Evolutionary conservation across 495 filamentous ascomycete species (phyloP), one percentile per base, ranked within the genome.

Genomic region (Trichoderma virens): DNA sequence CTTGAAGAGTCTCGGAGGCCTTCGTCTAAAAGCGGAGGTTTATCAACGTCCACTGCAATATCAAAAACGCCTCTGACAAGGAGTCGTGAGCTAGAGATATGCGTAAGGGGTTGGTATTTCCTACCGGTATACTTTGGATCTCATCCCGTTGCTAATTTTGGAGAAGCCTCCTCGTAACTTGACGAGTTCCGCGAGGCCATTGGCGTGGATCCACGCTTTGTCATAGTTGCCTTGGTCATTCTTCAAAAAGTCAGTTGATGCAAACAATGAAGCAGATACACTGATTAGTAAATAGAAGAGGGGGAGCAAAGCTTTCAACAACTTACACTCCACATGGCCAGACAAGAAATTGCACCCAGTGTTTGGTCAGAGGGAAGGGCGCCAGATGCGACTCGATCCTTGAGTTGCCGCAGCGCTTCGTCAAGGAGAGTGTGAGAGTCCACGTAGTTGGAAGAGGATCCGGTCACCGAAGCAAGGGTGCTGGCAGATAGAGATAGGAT

Each of bases 321-420:
- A 30, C 51, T 56, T 56, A 56, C 51, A 14, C 51, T 56, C 51
- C 51, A 56, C 51, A 56, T 56, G 27, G 51, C 23, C 25, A 56
- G 20, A 56, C 51, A 56, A 4, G 51, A 27, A 11, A 56, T 56
- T 2, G 51, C 51, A 7, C 51, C 51, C 27, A 56, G 51, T 9
- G 51, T 56, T 16, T 56, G 51, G 25, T 56, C 51, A 14, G 51
- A 28, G 8, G 51, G 51, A 30, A 56, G 51, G 30, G 51, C 18
- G 16, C 27, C 27, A 18, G 25, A 30, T 9, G 51, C 27, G 13
- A 56, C 27, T 5, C 51, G 51, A 9, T 13, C 30, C 51, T 56
- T 56, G 23, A 56, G 51, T 8, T 56, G 51, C 11, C 51, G 51
- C 6, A 56, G 27, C 51, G 51, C 51, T n/a, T 56, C 51, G 18